These are phyloP conservation scores for Penicillium pulvis DNA, from an alignment of 495 filamentous ascomycete genomes.

Conservation along the genomic window DNA sequence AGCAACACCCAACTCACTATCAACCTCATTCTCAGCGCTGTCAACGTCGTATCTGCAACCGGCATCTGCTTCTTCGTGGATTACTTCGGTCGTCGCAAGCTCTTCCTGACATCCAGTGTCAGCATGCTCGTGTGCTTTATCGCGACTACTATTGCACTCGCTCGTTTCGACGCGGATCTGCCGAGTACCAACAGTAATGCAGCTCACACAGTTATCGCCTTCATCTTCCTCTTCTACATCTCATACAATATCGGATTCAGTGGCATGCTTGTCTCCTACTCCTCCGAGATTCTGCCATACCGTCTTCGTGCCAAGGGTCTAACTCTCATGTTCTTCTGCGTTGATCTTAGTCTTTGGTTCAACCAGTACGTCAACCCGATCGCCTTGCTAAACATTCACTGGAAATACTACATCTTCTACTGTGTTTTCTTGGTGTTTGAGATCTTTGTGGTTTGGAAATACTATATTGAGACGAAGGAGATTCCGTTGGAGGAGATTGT, in stretches of 20 bases:
- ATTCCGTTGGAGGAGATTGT: conserved; percentile 67
- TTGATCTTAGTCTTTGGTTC: conserved; percentile 55
- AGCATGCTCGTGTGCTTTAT: conserved; percentile 40
- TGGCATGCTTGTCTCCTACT: conserved; percentile 63
- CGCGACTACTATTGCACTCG: conserved; percentile 35
- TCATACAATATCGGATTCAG: conserved; percentile 63
- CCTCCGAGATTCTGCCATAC: conserved; percentile 66
- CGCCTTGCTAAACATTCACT: conserved; percentile 54
- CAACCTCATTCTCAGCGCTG: conserved; percentile 37
- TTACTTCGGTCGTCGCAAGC: conserved; percentile 38
- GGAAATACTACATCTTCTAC: conserved; percentile 67
- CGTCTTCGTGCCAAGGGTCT: conserved; percentile 68
- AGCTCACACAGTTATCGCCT: conserved; percentile 54
- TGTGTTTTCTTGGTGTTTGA: conserved; percentile 63
- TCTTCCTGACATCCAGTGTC: conserved; percentile 40
- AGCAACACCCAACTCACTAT: conserved; percentile 45
- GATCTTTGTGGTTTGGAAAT: conserved; percentile 61
- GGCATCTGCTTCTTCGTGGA: conserved; percentile 44
- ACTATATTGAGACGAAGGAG: conserved; percentile 66
- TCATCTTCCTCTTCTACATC: conserved; percentile 61
- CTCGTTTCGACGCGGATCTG: conserved; percentile 8
- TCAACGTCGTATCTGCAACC: conserved; percentile 41
- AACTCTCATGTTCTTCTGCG: conserved; percentile 63
- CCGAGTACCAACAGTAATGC: conserved; percentile 19
- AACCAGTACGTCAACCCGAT: conserved; percentile 62